Evolutionary conservation across 192 early-diverging fungal genomes (phyloP).

Genomic region (Coemansia sp.): DNA sequence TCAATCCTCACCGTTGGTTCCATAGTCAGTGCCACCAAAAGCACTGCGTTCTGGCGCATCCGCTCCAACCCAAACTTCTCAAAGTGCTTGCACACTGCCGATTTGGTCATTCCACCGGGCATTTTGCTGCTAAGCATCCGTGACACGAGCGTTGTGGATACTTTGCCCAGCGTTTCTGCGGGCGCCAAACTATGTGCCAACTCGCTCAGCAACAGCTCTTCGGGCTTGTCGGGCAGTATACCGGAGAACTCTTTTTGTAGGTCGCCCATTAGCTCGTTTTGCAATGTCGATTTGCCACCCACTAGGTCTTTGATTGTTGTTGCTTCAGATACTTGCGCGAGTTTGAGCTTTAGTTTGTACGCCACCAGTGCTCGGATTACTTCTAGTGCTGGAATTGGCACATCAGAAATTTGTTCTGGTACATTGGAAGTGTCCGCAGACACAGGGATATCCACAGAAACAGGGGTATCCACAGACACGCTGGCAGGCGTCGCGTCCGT

Average conservation of each 20-base stretch:
- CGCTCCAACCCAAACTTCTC: slow-evolving; percentile 70
- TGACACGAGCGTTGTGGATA: slow-evolving; percentile 68
- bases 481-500: not conserved
- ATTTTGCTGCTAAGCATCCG: slow-evolving; percentile 87
- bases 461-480: not conserved
- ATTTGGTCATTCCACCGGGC: slow-evolving; percentile 86
- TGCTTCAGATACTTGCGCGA: slow-evolving; percentile 65
- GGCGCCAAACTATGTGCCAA: slow-evolving; percentile 67
- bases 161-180: slow-evolving; percentile 78
- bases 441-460: not conserved
- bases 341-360: slow-evolving; percentile 86
- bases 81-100: slow-evolving; percentile 75
- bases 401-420: slow-evolving; percentile 13
- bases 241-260: slow-evolving; percentile 87
- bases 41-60: slow-evolving; percentile 69
- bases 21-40: slow-evolving; percentile 76
- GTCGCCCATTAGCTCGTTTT: slow-evolving; percentile 96
- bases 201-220: slow-evolving; percentile 85
- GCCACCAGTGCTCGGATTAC: slow-evolving; percentile 78
- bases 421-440: not conserved
- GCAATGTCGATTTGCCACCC: slow-evolving; percentile 92
- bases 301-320: slow-evolving; percentile 83
- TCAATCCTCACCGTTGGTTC: slow-evolving; percentile 81
- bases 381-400: slow-evolving; percentile 67
- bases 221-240: slow-evolving; percentile 84